Base-by-base conservation (phyloP, 345 rosid species). In the Rhizophora mangle region DNA sequence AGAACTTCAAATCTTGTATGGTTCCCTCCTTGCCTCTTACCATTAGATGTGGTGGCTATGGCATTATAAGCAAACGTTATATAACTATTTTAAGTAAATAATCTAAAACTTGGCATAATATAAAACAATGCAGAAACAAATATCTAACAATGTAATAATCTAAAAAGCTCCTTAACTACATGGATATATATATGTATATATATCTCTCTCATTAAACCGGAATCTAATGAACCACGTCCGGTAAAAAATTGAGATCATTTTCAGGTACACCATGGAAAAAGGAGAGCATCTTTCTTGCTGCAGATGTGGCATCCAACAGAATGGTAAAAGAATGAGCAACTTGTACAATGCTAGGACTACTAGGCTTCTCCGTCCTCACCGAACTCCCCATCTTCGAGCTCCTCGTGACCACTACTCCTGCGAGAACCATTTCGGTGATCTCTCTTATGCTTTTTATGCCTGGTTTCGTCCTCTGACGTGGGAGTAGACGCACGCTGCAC, bases 381-480 rank as follows among this genome's bases (percentile, higher is more conserved):
- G 68, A 85, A 85, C 74, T 93, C 97, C 60, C 97, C 97, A 74
- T 93, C 98, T 86, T 90, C 96, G 63, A 89, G 94, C 68, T 93
- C 95, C 68, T 84, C 88, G 4, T 73, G 83, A 79, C 80, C 79
- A 54, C 80, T 76, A 68, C 64, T 76, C 74, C 79, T 91, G 61
- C 80, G 85, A 65, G 82, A 84, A 67, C 81, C 85, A 62, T 84
- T 83, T 20, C 75, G 83, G 47, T 83, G 83, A 24, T 86, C 96
- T 82, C 82, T 87, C 85, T 72, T 87, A 52, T 78, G 93, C 65
- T 84, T 84, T 74, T 86, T 89, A 64, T 81, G 87, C 85, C 82
- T 79, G 73, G 82, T 78, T 76, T 87, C 96, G 21, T 73, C 76
- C 58, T 89, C 96, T 24, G 96, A 88, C 67, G 85, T 96, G 1